Conservation (phyloP, 2,329 filamentous ascomycete species). For the Exophiala sp. region DNA sequence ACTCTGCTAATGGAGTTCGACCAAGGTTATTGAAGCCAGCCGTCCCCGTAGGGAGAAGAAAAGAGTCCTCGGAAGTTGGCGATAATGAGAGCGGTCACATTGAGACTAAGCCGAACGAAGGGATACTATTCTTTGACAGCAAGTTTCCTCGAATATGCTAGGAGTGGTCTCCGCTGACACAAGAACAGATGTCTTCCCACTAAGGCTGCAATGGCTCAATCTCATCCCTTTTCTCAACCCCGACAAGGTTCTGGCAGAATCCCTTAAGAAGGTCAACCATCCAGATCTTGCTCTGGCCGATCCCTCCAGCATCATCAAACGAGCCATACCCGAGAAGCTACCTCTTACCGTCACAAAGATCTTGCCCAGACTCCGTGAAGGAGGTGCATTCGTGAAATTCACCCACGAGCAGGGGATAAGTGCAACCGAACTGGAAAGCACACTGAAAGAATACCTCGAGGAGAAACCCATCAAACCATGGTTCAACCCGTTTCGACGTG, state of each 20-base stretch:
- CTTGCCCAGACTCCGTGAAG: slow-evolving; percentile 80
- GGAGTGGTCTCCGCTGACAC: slow-evolving; percentile 10
- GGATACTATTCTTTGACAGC: slow-evolving; percentile 89
- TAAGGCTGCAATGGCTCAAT: slow-evolving; percentile 65
- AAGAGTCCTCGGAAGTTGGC: slow-evolving; percentile 28
- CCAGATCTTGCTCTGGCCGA: slow-evolving; percentile 54
- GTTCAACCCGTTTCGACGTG: slow-evolving; percentile 77
- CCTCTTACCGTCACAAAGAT: slow-evolving; percentile 74
- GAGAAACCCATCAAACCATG: slow-evolving; percentile 76
- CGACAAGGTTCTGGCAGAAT: slow-evolving; percentile 45
- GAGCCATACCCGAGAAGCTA: slow-evolving; percentile 60
- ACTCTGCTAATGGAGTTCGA: slow-evolving; percentile 12
- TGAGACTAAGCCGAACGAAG: slow-evolving; percentile 68
- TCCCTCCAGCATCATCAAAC: slow-evolving; percentile 53
- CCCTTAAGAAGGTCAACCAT: slow-evolving; percentile 52
- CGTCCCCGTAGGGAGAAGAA: slow-evolving; percentile 12
- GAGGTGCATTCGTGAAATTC: slow-evolving; percentile 90
- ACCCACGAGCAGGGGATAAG: slow-evolving; percentile 50
- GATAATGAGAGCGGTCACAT: slow-evolving; percentile 66
- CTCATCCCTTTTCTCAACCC: slow-evolving; percentile 49
- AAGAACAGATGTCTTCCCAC: slow-evolving; percentile 71
- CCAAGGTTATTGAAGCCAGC: slow-evolving; percentile 6
- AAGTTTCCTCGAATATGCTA: slow-evolving; percentile 32
- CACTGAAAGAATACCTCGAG: slow-evolving; percentile 61
- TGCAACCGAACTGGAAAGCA: slow-evolving; percentile 56